Conservation (phyloP, 2,329 filamentous ascomycete genomes). For the Orbilia ellipsospora region DNA sequence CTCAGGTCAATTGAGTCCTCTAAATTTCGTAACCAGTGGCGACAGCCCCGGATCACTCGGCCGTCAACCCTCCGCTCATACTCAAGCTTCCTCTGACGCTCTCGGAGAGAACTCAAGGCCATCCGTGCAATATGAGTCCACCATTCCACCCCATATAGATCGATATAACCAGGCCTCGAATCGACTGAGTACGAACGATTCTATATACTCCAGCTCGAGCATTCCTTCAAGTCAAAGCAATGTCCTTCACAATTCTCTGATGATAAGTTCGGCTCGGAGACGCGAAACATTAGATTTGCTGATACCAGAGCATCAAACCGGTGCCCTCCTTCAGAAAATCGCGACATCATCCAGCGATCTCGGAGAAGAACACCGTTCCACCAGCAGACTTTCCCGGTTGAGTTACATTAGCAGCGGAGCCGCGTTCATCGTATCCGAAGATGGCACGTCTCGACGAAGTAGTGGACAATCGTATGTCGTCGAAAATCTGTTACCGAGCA, state of each 20-base stretch:
- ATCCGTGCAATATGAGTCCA: neutral
- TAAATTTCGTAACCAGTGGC: neutral
- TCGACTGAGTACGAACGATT: neutral
- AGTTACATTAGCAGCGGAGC: constrained; percentile 35
- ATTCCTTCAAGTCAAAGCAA: neutral
- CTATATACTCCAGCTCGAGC: constrained; percentile 25
- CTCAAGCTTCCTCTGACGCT: constrained; percentile 48
- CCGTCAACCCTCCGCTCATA: constrained; percentile 32
- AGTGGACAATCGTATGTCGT: constrained; percentile 8
- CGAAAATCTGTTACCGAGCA: constrained; percentile 9
- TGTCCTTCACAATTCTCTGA: neutral
- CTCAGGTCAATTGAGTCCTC: constrained; percentile 21
- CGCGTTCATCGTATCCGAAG: constrained; percentile 34
- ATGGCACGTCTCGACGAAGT: constrained; percentile 5
- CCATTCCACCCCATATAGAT: neutral
- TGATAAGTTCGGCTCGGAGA: neutral
- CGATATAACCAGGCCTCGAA: constrained; percentile 7
- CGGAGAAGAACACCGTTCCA: constrained; percentile 1
- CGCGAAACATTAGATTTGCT: neutral
- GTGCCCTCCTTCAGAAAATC: neutral
- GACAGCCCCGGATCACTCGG: constrained; percentile 4
- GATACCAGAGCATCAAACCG: neutral
- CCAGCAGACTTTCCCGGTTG: constrained; percentile 22
- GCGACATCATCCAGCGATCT: constrained; percentile 8
- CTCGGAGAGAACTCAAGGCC: constrained; percentile 26